Conservation (phyloP, 2,329 filamentous ascomycete species). For the Teratosphaeria gauchensis region DNA sequence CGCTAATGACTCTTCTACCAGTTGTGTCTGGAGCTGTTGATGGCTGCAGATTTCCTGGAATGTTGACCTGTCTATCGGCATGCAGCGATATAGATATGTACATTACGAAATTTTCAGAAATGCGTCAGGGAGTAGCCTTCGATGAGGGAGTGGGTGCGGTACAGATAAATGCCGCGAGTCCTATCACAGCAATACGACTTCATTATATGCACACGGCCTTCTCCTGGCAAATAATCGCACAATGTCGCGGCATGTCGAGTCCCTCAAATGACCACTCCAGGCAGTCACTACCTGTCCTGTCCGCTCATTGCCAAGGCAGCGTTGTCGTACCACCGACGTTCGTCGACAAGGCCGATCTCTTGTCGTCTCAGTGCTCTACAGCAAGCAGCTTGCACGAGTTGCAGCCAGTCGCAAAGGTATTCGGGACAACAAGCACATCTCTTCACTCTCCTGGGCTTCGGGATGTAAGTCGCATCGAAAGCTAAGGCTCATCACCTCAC, state of each 20-base stretch:
- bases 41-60: constrained; percentile 68
- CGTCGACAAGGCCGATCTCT: not conserved
- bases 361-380: not conserved
- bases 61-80: not conserved
- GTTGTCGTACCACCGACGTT: not conserved
- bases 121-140: not conserved
- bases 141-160: not conserved
- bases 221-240: not conserved
- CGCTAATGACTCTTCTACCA: constrained; percentile 33
- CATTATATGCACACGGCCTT: not conserved
- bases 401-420: not conserved
- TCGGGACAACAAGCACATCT: not conserved
- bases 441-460: not conserved
- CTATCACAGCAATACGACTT: not conserved
- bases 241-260: too few species aligned
- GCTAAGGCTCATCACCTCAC: not conserved
- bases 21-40: constrained; percentile 65
- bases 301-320: not conserved
- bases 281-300: too few species aligned
- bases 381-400: not conserved
- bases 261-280: too few species aligned
- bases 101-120: not conserved
- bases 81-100: not conserved
- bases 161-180: not conserved
- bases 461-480: not conserved